Base-by-base conservation (phyloP, 345 rosid genomes). In the Ceriops tagal region DNA sequence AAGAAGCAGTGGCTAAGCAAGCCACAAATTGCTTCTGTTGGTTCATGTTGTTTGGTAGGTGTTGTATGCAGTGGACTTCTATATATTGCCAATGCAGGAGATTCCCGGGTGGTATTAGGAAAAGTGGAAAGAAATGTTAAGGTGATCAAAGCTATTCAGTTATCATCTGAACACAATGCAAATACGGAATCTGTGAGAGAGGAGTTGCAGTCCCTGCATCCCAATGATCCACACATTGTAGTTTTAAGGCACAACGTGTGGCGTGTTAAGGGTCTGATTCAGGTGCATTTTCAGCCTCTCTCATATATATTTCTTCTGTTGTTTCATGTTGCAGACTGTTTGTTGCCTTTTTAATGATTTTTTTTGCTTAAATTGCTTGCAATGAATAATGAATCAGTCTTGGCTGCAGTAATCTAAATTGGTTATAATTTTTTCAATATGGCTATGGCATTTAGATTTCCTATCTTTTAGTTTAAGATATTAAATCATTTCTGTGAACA, bases 221-320 rank as follows among this genome's bases (percentile, higher is more conserved):
- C 99, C n/a, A 67, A 96, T 78, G 98, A 96, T 83, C 95, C 99
- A 34, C 87, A 83, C 61, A 89, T 96, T 4, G 99, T 96, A 56
- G 89, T 92, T n/a, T 78, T 90, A 69, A 92, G 86, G 76, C 92
- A 92, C 79, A 89, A 87, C 53, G 98, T 92, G 71, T 96, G 99
- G 99, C 98, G 98, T 8, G 97, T 96, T 32, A 92, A 90, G 85
- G 99, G 99, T 68, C 75, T 96, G 52, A 92, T 96, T 78, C 99
- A 95, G 93, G 96, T 88, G 72, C 79, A 2, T 46, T 35, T 47
- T 32, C 24, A 37, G 46, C 21, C 47, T 53, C 27, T 59, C 26
- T 32, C 8, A 15, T 64, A 61, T 28, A 51, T n/a, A 20, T 62
- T 11, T 49, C 65, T 61, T 35, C 27, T 43, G 9, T 18, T 35